These are phyloP conservation scores for Blastobotrys illinoisensis DNA, from an alignment of 1,139 yeast species.

Conservation along the genomic window DNA sequence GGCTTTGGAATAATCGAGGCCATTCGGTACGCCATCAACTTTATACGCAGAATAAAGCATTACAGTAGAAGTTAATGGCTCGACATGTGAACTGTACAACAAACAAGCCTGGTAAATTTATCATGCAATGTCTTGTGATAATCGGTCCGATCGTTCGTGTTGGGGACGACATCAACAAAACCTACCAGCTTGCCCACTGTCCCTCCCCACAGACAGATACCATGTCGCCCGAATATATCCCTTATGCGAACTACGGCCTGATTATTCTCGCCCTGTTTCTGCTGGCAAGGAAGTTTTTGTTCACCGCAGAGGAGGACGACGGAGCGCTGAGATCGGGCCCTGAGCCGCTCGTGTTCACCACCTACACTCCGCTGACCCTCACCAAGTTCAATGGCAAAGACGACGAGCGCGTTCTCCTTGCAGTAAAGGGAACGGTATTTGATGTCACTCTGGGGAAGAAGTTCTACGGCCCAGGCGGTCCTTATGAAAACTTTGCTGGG, in stretches of 20 bases:
- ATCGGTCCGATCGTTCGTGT: neutral
- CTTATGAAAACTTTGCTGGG: constrained; percentile 93
- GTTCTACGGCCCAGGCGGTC: constrained; percentile 96
- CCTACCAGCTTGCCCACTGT: neutral
- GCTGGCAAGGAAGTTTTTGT: constrained; percentile 14
- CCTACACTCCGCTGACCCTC: constrained; percentile 71
- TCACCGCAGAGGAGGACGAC: constrained; percentile 12
- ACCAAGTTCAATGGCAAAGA: constrained; percentile 76
- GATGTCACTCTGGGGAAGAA: constrained; percentile 78
- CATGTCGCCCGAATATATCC: constrained; percentile 6
- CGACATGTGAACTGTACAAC: no score
- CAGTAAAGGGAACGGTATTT: constrained; percentile 77
- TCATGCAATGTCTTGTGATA: neutral
- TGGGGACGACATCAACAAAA: neutral
- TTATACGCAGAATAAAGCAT: no score
- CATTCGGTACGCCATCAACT: no score
- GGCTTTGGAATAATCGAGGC: no score
- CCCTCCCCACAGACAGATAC: neutral
- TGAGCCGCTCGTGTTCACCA: constrained; percentile 68
- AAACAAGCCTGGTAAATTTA: no score
- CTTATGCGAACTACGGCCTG: constrained; percentile 3
- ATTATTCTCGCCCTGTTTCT: constrained; percentile 11
- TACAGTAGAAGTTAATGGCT: no score
- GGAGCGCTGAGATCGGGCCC: constrained; percentile 17
- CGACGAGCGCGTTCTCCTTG: constrained; percentile 69